Conservation (phyloP, 2,329 filamentous ascomycete genomes). For the Elsinoe necatrix region DNA sequence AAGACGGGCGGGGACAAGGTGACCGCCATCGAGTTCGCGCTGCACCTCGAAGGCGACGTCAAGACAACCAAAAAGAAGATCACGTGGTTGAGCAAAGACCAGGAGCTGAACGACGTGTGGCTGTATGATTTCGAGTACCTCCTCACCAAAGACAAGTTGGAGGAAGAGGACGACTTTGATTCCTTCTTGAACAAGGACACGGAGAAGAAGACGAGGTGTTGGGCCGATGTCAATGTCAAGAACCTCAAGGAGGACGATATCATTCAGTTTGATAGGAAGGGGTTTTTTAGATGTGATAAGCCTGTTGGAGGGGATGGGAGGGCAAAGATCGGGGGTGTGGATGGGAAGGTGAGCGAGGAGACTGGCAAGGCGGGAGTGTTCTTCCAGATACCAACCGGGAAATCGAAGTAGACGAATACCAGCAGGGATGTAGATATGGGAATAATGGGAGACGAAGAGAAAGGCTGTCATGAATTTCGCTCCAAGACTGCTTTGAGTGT, state of each 20-base stretch:
- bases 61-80: constrained; percentile 96
- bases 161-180: constrained; percentile 76
- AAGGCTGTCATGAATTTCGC: background rate
- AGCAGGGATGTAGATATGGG: background rate
- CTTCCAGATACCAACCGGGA: constrained; percentile 64
- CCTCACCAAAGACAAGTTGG: constrained; percentile 84
- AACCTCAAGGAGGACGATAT: constrained; percentile 79
- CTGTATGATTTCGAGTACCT: constrained; percentile 93
- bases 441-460: background rate
- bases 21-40: constrained; percentile 65
- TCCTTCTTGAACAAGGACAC: constrained; percentile 59
- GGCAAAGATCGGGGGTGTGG: constrained; percentile 6
- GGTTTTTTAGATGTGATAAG: constrained; percentile 78
- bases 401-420: constrained; percentile 31
- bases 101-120: constrained; percentile 72
- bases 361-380: constrained; percentile 54
- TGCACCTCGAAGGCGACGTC: constrained; percentile 88
- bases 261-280: constrained; percentile 89
- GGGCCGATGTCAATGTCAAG: constrained; percentile 73
- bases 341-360: constrained; percentile 21
- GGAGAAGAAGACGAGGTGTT: constrained; percentile 62
- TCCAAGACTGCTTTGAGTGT: background rate
- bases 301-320: constrained; percentile 32
- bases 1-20: constrained; percentile 48
- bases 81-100: constrained; percentile 76